Evolutionary conservation across 192 early-diverging fungal genomes (phyloP).

Genomic region (Dispira parvispora): DNA sequence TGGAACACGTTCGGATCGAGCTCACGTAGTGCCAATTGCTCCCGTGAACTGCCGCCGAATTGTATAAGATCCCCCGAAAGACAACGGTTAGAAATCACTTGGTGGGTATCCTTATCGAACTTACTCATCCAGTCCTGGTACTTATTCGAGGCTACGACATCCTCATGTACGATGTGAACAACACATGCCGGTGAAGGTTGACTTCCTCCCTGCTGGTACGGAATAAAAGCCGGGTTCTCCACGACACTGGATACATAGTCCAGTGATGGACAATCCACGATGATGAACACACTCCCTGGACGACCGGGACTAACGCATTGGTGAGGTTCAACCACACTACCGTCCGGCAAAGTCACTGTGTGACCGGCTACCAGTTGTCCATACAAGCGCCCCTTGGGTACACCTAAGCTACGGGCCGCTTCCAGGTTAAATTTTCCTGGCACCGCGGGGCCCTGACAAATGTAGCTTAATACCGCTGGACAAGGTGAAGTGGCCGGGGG

Average conservation of each 20-base stretch:
- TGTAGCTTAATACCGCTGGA: conserved; percentile 41
- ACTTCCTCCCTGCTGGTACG: conserved; percentile 14
- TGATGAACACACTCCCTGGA: conserved; percentile 43
- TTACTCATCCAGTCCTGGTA: conserved; percentile 60
- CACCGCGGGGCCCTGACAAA: conserved; percentile 52
- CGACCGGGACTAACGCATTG: conserved; percentile 43
- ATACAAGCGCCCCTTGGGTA: conserved; percentile 45
- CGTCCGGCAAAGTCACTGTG: conserved; percentile 36
- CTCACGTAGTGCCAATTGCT: conserved; percentile 45
- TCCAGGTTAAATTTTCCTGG: conserved; percentile 65
- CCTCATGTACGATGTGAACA: conserved; percentile 48
- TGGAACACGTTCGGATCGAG: conserved; percentile 49
- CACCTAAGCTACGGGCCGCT: conserved; percentile 44
- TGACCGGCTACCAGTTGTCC: conserved; percentile 42
- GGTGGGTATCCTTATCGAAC: conserved; percentile 55
- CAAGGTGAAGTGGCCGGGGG: conserved; percentile 29
- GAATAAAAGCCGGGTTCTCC: conserved; percentile 23
- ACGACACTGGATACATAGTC: conserved; percentile 34
- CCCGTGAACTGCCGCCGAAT: conserved; percentile 43
- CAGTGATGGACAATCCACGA: conserved; percentile 46
- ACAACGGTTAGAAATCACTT: conserved; percentile 54
- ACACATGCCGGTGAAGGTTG: conserved; percentile 27
- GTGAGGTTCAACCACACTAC: conserved; percentile 48
- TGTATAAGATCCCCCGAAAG: conserved; percentile 43
- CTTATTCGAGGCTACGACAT: conserved; percentile 37